These are phyloP conservation scores for Phytophthora fragariae DNA, from an alignment of 352 stramenopile genomes.

Conservation along the genomic window DNA sequence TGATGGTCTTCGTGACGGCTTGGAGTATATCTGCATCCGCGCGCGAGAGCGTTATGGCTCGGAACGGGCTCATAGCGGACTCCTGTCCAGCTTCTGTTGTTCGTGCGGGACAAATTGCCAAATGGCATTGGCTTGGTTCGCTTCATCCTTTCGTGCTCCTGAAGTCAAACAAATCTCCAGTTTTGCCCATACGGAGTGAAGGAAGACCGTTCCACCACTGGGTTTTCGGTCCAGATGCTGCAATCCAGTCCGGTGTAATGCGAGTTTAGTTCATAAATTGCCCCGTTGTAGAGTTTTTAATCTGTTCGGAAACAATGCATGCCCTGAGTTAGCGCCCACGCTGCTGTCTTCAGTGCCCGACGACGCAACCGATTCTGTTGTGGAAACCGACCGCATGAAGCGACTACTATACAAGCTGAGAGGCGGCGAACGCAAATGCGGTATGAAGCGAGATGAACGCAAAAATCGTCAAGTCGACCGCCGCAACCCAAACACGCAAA, in stretches of 20 bases:
- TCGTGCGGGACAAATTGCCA: conserved; percentile 11
- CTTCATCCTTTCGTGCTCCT: not conserved
- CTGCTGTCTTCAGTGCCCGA: not conserved
- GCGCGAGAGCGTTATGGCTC: conserved; percentile 28
- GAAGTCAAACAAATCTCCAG: conserved; percentile 10
- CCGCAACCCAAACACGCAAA: not conserved
- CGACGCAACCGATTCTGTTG: not conserved
- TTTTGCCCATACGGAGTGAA: conserved; percentile 31
- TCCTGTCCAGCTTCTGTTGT: not conserved
- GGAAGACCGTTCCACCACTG: conserved; percentile 17
- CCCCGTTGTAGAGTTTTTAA: not conserved
- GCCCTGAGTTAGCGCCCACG: not conserved
- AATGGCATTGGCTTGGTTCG: conserved; percentile 9
- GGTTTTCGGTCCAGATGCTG: conserved; percentile 3
- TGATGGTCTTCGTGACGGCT: conserved; percentile 34
- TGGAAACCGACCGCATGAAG: not conserved
- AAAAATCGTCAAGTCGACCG: not conserved
- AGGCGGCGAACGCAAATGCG: not conserved
- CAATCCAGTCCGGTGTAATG: conserved; percentile 15
- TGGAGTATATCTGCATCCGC: conserved; percentile 30
- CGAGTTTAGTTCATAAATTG: not conserved
- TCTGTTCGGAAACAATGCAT: conserved; percentile 5
- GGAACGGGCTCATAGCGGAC: conserved; percentile 35
- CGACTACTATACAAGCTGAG: not conserved
- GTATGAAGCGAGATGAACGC: not conserved